These are phyloP conservation scores for Pezicula radicicola DNA, from an alignment of 2,329 filamentous ascomycete genomes.

Conservation along the genomic window DNA sequence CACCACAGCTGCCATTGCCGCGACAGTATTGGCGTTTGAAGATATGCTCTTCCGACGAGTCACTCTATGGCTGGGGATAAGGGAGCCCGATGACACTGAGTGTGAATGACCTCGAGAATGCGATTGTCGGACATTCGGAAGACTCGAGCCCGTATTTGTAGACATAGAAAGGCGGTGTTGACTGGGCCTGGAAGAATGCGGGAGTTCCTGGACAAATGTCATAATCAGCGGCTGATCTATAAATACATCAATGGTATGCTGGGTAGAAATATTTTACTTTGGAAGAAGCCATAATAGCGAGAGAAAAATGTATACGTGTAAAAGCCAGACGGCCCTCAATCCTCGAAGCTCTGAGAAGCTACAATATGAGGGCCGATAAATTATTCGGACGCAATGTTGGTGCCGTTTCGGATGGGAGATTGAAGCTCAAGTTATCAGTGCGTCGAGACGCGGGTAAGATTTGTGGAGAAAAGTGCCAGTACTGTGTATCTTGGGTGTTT, in stretches of 20 bases:
- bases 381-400: constrained; percentile 15
- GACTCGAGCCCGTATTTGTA: constrained; percentile 53
- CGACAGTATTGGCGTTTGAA: constrained; percentile 71
- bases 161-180: constrained; percentile 60
- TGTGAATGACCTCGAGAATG: constrained; percentile 70
- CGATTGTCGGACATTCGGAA: constrained; percentile 38
- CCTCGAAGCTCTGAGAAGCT: constrained; percentile 30
- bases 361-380: constrained; percentile 29
- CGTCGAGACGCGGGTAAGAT: constrained; percentile 22
- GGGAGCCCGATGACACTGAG: constrained; percentile 72
- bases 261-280: constrained; percentile 45
- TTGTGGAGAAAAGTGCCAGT: neutral
- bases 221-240: constrained; percentile 27
- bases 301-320: constrained; percentile 25
- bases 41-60: constrained; percentile 91
- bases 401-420: constrained; percentile 13
- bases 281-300: constrained; percentile 56
- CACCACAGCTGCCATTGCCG: constrained; percentile 71
- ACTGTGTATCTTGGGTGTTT: neutral
- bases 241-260: constrained; percentile 24
- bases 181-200: constrained; percentile 63
- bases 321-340: constrained; percentile 29
- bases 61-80: constrained; percentile 81
- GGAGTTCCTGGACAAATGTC: constrained; percentile 52
- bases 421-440: constrained; percentile 23